Percentiles rank a stretch among this genome's conserved stretches.
Conservation (phyloP, 805 yeast genomes). For the Torulaspora gathmanii region DNA sequence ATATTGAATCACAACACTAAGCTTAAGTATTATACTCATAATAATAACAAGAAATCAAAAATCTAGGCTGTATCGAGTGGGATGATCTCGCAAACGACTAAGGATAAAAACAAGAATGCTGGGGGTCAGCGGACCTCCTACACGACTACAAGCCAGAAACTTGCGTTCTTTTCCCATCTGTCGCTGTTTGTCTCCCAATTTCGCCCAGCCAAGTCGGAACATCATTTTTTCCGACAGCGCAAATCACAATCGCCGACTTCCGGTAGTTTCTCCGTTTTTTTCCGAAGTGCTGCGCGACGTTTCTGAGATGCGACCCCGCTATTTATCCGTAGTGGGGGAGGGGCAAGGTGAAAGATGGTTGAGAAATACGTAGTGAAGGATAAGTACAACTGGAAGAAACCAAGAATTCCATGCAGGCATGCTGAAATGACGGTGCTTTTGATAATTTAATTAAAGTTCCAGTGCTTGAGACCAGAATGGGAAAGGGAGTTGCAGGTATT, state of each 20-base stretch:
- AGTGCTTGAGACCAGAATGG: slow-evolving; percentile 31
- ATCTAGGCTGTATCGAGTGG: neutral
- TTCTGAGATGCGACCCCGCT: slow-evolving; percentile 1
- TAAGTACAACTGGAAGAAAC: neutral
- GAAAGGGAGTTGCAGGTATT: slow-evolving; percentile 30
- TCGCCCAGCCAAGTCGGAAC: neutral
- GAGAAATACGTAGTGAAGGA: neutral
- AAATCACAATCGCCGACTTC: neutral
- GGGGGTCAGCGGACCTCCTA: slow-evolving; percentile 1
- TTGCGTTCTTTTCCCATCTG: neutral
- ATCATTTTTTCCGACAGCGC: slow-evolving; percentile 1
- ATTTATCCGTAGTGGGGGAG: too few relatives aligned
- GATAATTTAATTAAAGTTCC: slow-evolving; percentile 7
- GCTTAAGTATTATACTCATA: neutral
- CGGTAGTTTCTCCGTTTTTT: slow-evolving; percentile 3
- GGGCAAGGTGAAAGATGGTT: too few relatives aligned
- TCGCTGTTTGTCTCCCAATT: neutral
- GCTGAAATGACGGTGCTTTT: neutral
- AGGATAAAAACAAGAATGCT: slow-evolving; percentile 2
- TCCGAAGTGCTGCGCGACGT: neutral
- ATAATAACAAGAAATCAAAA: neutral
- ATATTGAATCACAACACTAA: too few relatives aligned
- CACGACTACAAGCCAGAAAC: neutral
- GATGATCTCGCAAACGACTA: slow-evolving; percentile 4
- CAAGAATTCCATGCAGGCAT: neutral